Evolutionary conservation across 768 basidiomycete species (phyloP).

Genomic region (Russula sp.): DNA sequence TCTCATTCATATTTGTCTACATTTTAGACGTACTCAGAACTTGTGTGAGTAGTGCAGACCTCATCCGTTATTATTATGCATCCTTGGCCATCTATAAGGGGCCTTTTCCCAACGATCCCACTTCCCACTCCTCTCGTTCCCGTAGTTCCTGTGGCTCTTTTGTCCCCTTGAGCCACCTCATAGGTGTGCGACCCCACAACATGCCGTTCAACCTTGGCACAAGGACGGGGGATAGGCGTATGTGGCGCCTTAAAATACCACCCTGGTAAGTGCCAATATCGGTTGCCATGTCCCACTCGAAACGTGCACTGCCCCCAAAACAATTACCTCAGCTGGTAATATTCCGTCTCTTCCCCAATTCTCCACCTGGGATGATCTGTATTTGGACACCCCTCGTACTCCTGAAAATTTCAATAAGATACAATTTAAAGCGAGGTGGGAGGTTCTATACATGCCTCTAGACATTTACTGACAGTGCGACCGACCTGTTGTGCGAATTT

Average conservation of each 20-base stretch:
- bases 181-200: neutral
- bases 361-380: neutral
- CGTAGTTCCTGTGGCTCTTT: neutral
- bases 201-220: neutral
- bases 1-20: neutral
- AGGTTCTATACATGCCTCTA: neutral
- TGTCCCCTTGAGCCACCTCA: neutral
- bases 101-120: neutral
- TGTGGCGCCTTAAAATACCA: neutral
- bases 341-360: conserved; percentile 3
- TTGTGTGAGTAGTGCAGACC: neutral
- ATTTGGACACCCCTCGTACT: neutral
- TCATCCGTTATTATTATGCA: neutral
- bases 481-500: conserved; percentile 9
- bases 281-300: conserved; percentile 7
- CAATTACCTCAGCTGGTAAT: neutral
- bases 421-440: neutral
- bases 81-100: neutral
- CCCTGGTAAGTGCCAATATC: conserved; percentile 7
- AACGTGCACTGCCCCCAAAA: conserved; percentile 7
- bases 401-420: neutral
- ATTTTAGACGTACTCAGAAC: neutral
- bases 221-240: neutral
- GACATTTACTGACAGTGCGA: neutral
- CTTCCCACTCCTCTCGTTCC: neutral